Evolutionary conservation across 768 basidiomycete species (phyloP).

Genomic region (Boletus subparvulus): DNA sequence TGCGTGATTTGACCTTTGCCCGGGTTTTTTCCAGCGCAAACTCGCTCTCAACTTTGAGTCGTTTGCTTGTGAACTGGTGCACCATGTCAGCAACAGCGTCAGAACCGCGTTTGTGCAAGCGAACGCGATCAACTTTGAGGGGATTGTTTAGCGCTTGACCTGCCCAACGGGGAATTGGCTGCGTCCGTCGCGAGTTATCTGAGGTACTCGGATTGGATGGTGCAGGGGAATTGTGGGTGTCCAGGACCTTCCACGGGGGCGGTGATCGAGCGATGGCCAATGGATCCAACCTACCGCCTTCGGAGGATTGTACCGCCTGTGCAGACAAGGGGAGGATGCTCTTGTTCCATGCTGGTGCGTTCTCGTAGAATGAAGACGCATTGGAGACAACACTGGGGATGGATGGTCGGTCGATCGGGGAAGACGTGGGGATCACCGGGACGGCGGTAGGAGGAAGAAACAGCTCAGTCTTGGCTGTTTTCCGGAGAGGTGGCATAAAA

Average conservation of each 20-base stretch:
- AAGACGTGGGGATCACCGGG: background rate
- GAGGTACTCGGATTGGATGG: background rate
- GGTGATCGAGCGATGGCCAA: conserved; percentile 29
- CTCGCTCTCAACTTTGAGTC: conserved; percentile 21
- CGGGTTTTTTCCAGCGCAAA: conserved; percentile 17
- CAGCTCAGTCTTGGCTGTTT: background rate
- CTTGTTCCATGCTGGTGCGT: background rate
- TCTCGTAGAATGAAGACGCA: conserved; percentile 21
- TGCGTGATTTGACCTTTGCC: conserved; percentile 6
- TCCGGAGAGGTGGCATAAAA: conserved; percentile 20
- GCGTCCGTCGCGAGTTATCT: background rate
- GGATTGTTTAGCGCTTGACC: conserved; percentile 5
- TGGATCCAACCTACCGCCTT: conserved; percentile 16
- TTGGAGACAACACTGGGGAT: background rate
- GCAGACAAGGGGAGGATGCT: conserved; percentile 19
- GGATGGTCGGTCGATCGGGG: background rate
- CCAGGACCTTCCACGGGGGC: conserved; percentile 25
- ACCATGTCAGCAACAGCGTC: conserved; percentile 21
- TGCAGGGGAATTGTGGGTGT: background rate
- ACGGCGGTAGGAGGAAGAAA: background rate
- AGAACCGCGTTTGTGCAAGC: conserved; percentile 27
- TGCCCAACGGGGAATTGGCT: background rate
- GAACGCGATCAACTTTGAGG: conserved; percentile 23
- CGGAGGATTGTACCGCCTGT: conserved; percentile 17
- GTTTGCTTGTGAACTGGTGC: conserved; percentile 21